Evolutionary conservation across 2,329 filamentous ascomycete genomes (phyloP), one percentile per base, ranked within the genome.

Genomic region (Microdochium bolleyi): DNA sequence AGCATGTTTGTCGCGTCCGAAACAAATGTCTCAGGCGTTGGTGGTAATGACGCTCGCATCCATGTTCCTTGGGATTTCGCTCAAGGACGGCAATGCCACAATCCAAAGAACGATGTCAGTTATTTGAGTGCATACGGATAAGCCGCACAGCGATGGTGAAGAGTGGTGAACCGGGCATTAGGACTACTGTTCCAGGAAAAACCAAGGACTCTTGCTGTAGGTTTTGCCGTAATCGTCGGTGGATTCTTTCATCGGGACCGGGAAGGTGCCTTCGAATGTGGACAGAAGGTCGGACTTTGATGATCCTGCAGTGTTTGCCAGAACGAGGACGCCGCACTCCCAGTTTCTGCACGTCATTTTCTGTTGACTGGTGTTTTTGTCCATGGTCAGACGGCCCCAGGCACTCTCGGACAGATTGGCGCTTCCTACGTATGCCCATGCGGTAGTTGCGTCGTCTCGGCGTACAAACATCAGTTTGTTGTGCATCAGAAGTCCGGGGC

Each of bases 331-430:
- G 34, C 94, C 94, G 64, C 91, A 96, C 70, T 97, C 94, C 92
- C 92, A 97, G 67, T 97, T 99, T 52, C 88, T 84, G 67, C 88
- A 91, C 56, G 80, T 91, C 57, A 97, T 76, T 67, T 90, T 95
- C 13, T 83, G 80, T 56, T 80, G 70, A 56, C 85, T 85, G 2
- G 82, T 86, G 8, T 67, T 70, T 59, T 79, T 83, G 61, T 95
- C 86, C 62, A 84, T 84, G 52, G 85, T 81, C 27, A 96, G 70
- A 49, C 22, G 37, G n/a, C 21, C 24, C 49, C 94, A 99, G 27
- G 94, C 94, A 65, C 88, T 92, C 68, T 96, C 91, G 0, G 91
- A 95, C 25, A 96, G 71, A 69, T 99, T 99, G 8, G 90, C 89
- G 61, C 89, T 95, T 16, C 94, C 94, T 37, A 96, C 72, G 64